Evolutionary conservation across 345 rosid species (phyloP).

Genomic region (Eucalyptus paniculata): DNA sequence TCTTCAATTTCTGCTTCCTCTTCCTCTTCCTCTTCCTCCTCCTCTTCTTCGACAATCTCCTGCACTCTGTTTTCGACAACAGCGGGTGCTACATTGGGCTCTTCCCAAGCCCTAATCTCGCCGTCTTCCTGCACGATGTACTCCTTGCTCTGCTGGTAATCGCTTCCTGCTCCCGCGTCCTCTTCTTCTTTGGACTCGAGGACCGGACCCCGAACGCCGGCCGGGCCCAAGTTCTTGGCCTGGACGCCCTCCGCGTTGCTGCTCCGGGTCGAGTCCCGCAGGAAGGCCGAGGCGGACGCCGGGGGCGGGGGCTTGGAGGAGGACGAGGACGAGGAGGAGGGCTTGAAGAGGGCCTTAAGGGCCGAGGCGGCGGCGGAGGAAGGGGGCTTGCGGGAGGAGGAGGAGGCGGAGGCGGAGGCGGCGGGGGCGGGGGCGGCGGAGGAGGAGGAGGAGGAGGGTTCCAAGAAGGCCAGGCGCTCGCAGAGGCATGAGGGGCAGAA

Average conservation of each 20-base stretch:
- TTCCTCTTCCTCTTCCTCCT: neutral
- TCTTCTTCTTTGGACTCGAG: constrained; percentile 55
- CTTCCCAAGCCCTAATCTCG: constrained; percentile 25
- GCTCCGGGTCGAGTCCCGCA: neutral
- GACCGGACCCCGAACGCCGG: constrained; percentile 17
- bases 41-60: constrained; percentile 48
- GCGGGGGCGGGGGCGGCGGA: constrained; percentile 41
- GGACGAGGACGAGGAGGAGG: neutral
- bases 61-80: constrained; percentile 9
- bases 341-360: constrained; percentile 13
- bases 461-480: constrained; percentile 82
- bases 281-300: constrained; percentile 16
- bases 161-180: neutral
- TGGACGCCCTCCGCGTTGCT: constrained; percentile 22
- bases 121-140: neutral
- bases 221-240: constrained; percentile 19
- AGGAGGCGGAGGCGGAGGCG: constrained; percentile 44
- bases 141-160: neutral
- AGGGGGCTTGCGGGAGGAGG: constrained; percentile 23
- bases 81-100: constrained; percentile 20
- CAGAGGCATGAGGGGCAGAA: constrained; percentile 94
- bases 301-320: neutral
- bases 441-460: constrained; percentile 23
- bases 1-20: neutral
- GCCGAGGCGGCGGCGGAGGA: neutral